phyloP scores from a whole-genome alignment of 2,329 filamentous ascomycete genomes.

The Aspergillus aculeatus region DNA sequence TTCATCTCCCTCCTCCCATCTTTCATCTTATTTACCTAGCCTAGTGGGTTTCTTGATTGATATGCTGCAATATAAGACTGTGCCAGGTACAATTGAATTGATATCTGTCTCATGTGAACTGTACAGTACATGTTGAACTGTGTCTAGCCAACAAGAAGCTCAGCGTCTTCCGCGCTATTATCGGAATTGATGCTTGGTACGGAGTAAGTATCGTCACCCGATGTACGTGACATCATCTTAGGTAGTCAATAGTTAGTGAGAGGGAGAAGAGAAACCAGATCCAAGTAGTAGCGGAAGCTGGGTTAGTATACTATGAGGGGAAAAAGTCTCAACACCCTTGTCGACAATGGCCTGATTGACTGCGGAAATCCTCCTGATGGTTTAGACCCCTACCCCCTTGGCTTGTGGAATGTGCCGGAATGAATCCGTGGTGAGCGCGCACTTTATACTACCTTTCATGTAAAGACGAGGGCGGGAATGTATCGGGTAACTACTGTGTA shows the following conservation, averaged over 20 bases:
- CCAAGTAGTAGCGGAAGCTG: not conserved
- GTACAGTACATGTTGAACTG: not conserved
- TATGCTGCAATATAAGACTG: too few species aligned
- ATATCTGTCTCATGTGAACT: not conserved
- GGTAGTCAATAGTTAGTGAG: not conserved
- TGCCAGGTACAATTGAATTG: too few species aligned
- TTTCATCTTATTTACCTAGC: not conserved
- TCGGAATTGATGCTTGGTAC: not conserved
- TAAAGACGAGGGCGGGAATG: not conserved
- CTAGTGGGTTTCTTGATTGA: not conserved
- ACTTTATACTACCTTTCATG: not conserved
- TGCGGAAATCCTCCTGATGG: not conserved
- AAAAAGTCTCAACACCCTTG: not conserved
- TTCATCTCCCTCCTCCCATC: not conserved
- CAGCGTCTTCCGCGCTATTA: not conserved
- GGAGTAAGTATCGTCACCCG: constrained; percentile 1
- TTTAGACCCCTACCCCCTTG: not conserved
- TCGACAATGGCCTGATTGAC: not conserved
- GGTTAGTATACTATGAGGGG: not conserved
- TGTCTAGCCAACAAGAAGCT: not conserved
- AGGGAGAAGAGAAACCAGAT: not conserved
- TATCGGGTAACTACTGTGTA: too few species aligned
- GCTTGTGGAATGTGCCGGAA: constrained; percentile 5
- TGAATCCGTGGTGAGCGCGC: not conserved
- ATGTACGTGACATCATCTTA: constrained; percentile 6